phyloP scores from a whole-genome alignment of 129 eudicot species.

The Saposhnikovia divaricata region DNA sequence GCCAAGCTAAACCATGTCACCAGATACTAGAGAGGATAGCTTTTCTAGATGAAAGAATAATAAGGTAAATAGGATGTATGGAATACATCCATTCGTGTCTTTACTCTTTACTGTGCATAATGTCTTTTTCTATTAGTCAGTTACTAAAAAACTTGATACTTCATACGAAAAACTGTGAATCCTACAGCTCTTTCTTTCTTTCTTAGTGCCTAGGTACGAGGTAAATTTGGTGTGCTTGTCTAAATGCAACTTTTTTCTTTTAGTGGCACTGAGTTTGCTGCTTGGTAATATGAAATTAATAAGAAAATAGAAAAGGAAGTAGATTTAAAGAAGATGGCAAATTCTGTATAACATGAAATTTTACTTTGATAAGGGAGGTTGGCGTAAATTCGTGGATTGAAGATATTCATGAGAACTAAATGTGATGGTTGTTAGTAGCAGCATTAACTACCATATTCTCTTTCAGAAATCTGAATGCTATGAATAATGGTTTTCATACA shows the following conservation, averaged over 20 bases:
- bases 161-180: not conserved
- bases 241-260: not conserved
- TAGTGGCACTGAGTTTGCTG: not conserved
- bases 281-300: not conserved
- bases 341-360: not conserved
- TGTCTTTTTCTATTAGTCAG: not conserved
- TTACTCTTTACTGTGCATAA: not conserved
- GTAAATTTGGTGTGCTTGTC: not conserved
- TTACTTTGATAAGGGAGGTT: not conserved
- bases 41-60: no score
- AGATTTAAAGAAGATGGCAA: not conserved
- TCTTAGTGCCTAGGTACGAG: not conserved
- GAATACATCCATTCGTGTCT: not conserved
- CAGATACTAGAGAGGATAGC: not conserved
- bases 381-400: not conserved
- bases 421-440: not conserved
- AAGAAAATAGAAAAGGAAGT: not conserved
- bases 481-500: not conserved
- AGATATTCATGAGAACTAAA: not conserved
- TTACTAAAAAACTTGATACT: not conserved
- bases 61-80: not conserved
- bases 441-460: not conserved
- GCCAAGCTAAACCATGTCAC: not conserved
- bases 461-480: not conserved
- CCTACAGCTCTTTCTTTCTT: not conserved